A percentile compares a stretch with the other conserved stretches of the same genome.
phyloP scores from a whole-genome alignment of 208 protist genomes.

The Crithidia sp. region DNA sequence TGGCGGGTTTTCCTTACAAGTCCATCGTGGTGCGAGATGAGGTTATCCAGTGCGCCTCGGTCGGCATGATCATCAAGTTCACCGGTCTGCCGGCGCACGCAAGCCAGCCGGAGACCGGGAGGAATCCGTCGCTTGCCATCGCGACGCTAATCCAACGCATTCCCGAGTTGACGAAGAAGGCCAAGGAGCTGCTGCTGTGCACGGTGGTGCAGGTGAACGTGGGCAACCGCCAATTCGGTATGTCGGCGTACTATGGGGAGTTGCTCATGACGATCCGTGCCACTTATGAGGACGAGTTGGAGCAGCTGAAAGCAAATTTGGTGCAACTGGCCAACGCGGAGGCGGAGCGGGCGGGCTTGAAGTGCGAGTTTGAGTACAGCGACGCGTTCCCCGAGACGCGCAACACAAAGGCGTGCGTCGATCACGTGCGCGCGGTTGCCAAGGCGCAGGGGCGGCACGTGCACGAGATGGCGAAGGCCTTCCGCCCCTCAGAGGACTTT shows the following conservation, averaged over 20 bases:
- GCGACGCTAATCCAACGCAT: slow-evolving; percentile 43
- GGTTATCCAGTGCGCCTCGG: slow-evolving; percentile 46
- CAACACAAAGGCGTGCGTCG: slow-evolving; percentile 42
- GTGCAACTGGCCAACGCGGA: slow-evolving; percentile 26
- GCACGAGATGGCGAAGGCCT: slow-evolving; percentile 32
- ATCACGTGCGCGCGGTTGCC: slow-evolving; percentile 41
- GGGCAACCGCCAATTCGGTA: slow-evolving; percentile 50
- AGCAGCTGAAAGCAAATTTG: slow-evolving; percentile 31
- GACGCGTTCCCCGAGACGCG: slow-evolving; percentile 52
- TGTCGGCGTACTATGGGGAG: slow-evolving; percentile 51
- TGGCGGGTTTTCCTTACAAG: slow-evolving; percentile 40
- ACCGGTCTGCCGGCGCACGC: slow-evolving; percentile 40
- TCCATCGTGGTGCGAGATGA: slow-evolving; percentile 41
- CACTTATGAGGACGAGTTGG: slow-evolving; percentile 41
- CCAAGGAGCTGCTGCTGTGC: slow-evolving; percentile 43
- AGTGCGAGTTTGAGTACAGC: slow-evolving; percentile 44
- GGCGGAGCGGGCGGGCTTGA: slow-evolving; percentile 28
- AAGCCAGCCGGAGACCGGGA: slow-evolving; percentile 43
- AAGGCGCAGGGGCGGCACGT: slow-evolving; percentile 24
- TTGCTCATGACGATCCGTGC: slow-evolving; percentile 50
- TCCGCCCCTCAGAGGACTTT: slow-evolving; percentile 50
- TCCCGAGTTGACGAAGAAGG: slow-evolving; percentile 38
- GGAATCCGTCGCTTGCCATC: slow-evolving; percentile 44
- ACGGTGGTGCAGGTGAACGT: slow-evolving; percentile 55
- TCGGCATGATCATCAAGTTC: slow-evolving; percentile 52